Conservation (phyloP, 106 monocot genomes). For the Dendrobium huoshanense region DNA sequence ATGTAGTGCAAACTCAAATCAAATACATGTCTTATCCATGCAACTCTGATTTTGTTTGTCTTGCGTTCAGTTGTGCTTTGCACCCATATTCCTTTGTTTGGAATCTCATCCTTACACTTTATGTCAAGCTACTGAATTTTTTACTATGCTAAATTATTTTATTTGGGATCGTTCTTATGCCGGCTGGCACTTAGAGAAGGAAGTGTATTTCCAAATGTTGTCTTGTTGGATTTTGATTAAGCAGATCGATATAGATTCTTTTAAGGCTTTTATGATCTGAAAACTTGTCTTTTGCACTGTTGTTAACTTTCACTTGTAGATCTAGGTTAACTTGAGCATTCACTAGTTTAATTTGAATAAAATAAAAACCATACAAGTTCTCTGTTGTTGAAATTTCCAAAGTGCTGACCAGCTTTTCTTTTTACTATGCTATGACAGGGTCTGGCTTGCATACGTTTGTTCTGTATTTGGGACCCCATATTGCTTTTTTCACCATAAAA, state of each 20-base stretch:
- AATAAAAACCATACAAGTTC: background rate
- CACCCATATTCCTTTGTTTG: no score
- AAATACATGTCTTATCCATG: no score
- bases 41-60: no score
- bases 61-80: no score
- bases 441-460: constrained; percentile 99
- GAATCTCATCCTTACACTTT: background rate
- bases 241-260: no score
- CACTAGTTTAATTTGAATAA: background rate
- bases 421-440: constrained; percentile 35
- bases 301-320: background rate
- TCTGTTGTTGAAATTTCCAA: background rate
- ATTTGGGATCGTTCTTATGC: background rate
- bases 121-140: background rate
- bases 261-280: background rate
- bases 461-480: constrained; percentile 88
- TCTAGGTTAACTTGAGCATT: background rate
- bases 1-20: no score
- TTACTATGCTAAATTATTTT: background rate
- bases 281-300: background rate
- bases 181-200: background rate
- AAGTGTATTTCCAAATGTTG: background rate
- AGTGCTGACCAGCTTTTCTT: background rate
- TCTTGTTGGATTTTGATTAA: no score
- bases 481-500: constrained; percentile 90